Conservation (phyloP, 2,329 filamentous ascomycete genomes). For the Cucurbitaria berberidis region DNA sequence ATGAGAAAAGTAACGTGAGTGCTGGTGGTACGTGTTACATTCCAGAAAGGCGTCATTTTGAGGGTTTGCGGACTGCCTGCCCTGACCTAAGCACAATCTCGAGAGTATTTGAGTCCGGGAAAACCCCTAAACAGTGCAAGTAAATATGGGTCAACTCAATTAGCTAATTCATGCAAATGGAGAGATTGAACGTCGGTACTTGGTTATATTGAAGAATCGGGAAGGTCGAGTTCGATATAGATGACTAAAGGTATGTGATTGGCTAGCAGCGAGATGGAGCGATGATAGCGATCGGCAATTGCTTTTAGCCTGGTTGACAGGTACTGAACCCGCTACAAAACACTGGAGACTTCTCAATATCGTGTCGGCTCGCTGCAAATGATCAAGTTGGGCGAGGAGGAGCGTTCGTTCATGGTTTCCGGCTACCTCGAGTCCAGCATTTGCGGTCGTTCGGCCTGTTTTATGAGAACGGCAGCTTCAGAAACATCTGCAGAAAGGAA, state of each 20-base stretch:
- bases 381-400: too few species aligned
- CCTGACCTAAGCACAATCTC: neutral
- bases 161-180: neutral
- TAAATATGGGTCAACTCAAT: neutral
- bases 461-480: too few species aligned
- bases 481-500: too few species aligned
- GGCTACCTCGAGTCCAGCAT: too few species aligned
- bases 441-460: too few species aligned
- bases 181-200: neutral
- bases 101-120: neutral
- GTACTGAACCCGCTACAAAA: neutral
- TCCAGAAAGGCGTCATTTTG: neutral
- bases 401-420: too few species aligned
- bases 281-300: constrained; percentile 17
- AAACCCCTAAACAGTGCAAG: neutral
- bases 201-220: neutral
- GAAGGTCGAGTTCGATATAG: neutral
- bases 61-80: neutral
- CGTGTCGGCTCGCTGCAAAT: neutral
- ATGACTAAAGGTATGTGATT: constrained; percentile 16
- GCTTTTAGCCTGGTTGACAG: constrained; percentile 21
- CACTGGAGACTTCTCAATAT: neutral
- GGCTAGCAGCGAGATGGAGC: constrained; percentile 1
- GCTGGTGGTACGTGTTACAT: neutral
- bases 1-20: neutral